phyloP scores from a whole-genome alignment of 2,329 filamentous ascomycete genomes.

The Oidium heveae region DNA sequence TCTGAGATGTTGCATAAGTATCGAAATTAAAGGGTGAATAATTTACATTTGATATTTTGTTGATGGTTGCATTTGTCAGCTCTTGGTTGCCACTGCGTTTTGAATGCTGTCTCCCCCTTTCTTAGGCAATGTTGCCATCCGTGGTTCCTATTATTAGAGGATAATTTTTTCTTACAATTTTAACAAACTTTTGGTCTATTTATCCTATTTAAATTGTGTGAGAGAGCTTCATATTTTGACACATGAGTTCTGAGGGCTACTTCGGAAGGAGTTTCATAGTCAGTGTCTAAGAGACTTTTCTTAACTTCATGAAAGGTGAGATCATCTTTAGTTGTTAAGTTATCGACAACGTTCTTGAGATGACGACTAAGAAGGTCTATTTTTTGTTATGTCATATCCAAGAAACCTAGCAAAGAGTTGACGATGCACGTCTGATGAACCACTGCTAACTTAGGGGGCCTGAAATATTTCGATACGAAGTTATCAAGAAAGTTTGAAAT shows the following conservation, averaged over 20 bases:
- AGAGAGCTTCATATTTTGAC: no score
- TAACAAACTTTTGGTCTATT: no score
- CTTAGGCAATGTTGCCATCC: no score
- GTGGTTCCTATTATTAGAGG: no score
- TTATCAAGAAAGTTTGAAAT: background rate
- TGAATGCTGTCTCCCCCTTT: no score
- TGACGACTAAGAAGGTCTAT: background rate
- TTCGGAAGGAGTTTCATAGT: no score
- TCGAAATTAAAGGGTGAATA: background rate
- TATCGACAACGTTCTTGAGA: background rate
- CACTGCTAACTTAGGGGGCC: background rate
- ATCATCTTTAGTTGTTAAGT: background rate
- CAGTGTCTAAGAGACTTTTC: background rate
- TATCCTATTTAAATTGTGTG: no score
- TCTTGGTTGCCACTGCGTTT: no score
- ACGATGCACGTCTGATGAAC: no score
- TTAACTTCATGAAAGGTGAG: background rate
- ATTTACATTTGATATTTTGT: background rate
- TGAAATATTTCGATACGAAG: background rate
- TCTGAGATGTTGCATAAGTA: background rate
- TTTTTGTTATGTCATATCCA: background rate
- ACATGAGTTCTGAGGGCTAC: no score
- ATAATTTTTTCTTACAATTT: no score
- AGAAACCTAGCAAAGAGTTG: background rate
- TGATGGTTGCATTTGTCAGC: background rate